Percentiles rank a stretch among this genome's conserved stretches.
phyloP scores from a whole-genome alignment of 176 grass and related monocot species.

The Chloris gayana region DNA sequence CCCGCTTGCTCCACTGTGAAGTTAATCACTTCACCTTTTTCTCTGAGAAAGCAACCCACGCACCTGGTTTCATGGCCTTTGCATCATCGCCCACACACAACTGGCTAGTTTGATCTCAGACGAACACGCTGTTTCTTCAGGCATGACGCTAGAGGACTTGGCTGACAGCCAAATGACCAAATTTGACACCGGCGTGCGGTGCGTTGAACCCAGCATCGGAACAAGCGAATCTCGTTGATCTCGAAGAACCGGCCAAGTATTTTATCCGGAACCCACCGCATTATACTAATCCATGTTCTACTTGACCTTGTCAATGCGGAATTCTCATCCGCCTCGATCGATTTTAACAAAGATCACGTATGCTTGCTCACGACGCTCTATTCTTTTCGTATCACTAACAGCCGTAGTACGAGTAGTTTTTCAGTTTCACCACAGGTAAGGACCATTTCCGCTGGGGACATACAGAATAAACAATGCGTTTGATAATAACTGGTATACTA shows the following conservation, averaged over 20 bases:
- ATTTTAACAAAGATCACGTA: constrained; percentile 23
- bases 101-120: too few relatives aligned
- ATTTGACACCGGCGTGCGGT: constrained; percentile 19
- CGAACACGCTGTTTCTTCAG: neutral
- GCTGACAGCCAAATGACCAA: neutral
- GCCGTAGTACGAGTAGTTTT: neutral
- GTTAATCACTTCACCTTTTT: neutral
- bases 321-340: constrained; percentile 34
- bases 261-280: neutral
- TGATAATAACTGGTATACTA: neutral
- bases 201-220: constrained; percentile 32
- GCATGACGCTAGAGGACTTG: neutral
- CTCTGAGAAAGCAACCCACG: neutral
- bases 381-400: neutral
- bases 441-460: neutral
- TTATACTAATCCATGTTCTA: neutral
- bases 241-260: constrained; percentile 40
- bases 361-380: neutral
- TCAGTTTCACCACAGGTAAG: neutral
- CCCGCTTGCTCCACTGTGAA: neutral
- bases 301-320: constrained; percentile 33
- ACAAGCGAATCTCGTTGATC: constrained; percentile 44
- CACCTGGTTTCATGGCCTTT: too few relatives aligned
- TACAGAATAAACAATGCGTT: constrained; percentile 20
- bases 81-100: neutral